These are phyloP conservation scores for Nothophoma quercina DNA, from an alignment of 2,329 filamentous ascomycete species.

Conservation along the genomic window DNA sequence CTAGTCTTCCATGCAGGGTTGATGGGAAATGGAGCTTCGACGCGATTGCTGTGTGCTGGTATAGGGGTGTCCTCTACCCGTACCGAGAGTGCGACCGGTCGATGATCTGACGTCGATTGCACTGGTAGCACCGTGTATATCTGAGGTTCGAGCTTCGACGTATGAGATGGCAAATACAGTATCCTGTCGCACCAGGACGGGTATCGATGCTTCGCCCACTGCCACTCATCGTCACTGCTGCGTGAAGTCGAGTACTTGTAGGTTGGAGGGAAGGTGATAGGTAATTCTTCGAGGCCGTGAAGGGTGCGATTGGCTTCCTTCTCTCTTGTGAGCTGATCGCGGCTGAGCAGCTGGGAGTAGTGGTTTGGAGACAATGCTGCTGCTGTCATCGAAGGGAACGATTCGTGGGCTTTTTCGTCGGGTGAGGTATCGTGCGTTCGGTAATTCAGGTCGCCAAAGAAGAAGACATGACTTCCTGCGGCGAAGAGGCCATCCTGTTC, in stretches of 20 bases:
- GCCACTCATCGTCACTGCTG: conserved; percentile 59
- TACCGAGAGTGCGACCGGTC: conserved; percentile 77
- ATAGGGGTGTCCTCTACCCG: conserved; percentile 66
- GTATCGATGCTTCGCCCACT: conserved; percentile 83
- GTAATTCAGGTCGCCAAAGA: conserved; percentile 95
- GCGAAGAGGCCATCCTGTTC: conserved; percentile 74
- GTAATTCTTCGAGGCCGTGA: conserved; percentile 78
- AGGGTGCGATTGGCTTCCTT: conserved; percentile 72
- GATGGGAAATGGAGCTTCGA: conserved; percentile 62
- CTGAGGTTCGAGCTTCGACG: conserved; percentile 60
- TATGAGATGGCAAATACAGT: conserved; percentile 69
- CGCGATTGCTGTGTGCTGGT: conserved; percentile 34
- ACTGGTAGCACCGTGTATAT: conserved; percentile 79
- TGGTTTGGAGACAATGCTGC: conserved; percentile 61
- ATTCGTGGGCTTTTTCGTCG: conserved; percentile 60
- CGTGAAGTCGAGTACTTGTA: conserved; percentile 77
- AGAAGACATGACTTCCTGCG: conserved; percentile 78
- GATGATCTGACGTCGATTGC: conserved; percentile 85
- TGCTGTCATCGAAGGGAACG: conserved; percentile 69
- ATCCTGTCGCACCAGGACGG: conserved; percentile 92
- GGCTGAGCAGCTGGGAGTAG: conserved; percentile 70
- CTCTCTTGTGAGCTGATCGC: conserved; percentile 83
- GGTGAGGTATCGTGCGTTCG: conserved; percentile 77
- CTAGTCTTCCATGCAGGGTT: conserved; percentile 64
- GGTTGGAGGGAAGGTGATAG: conserved; percentile 83